Evolutionary conservation across 192 early-diverging fungal species (phyloP).

Genomic region (Linnemannia schmuckeri): DNA sequence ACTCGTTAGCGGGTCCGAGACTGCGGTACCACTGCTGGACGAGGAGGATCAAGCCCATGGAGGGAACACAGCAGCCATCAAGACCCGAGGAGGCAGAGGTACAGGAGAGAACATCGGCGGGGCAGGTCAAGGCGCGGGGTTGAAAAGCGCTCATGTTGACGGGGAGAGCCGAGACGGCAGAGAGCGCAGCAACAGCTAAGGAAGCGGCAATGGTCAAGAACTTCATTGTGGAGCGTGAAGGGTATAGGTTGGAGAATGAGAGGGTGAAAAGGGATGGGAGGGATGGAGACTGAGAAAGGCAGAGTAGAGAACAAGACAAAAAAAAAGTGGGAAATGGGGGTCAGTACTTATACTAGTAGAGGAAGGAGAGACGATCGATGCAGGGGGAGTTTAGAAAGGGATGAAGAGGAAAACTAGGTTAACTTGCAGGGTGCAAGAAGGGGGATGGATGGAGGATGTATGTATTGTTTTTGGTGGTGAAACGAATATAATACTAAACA

Average conservation of each 20-base stretch:
- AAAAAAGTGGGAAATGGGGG: neutral
- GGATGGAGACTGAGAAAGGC: no score
- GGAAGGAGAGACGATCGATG: neutral
- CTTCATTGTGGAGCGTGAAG: conserved; percentile 21
- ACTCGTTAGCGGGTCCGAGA: conserved; percentile 69
- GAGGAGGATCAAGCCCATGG: conserved; percentile 64
- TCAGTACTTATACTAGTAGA: neutral
- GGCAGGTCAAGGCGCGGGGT: conserved; percentile 20
- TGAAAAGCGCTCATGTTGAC: conserved; percentile 1
- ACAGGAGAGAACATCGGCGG: conserved; percentile 53
- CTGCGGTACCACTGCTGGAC: conserved; percentile 72
- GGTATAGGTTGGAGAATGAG: neutral
- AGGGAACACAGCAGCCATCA: conserved; percentile 66
- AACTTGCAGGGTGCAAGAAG: neutral
- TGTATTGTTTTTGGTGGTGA: neutral
- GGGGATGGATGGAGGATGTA: neutral
- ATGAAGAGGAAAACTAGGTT: neutral
- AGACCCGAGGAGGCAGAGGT: conserved; percentile 25
- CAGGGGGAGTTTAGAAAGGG: neutral
- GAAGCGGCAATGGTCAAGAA: conserved; percentile 31
- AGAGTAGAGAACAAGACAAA: neutral
- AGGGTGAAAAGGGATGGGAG: neutral
- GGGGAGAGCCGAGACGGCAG: conserved; percentile 30
- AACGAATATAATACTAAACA: conserved; percentile 3
- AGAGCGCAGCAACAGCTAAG: conserved; percentile 26